These are phyloP conservation scores for Penicillium glabrum DNA, from an alignment of 2,329 filamentous ascomycete species.

Conservation along the genomic window DNA sequence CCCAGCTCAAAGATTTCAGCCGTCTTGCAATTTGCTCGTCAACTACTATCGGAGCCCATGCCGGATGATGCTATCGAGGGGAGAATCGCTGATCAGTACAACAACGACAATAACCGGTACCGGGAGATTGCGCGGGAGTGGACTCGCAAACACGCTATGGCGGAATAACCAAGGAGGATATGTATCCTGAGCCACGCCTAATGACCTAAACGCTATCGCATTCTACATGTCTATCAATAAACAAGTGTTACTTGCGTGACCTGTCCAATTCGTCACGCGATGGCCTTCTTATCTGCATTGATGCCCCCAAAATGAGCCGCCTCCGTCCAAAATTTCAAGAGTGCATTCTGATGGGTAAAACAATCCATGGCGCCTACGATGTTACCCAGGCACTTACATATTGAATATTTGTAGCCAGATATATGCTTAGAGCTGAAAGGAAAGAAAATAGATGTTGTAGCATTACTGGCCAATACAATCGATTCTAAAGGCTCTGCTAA, in stretches of 20 bases:
- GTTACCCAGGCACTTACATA: not conserved
- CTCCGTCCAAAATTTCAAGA: no score
- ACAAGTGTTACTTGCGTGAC: not conserved
- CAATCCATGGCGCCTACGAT: not conserved
- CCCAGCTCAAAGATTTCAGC: slow-evolving; percentile 73
- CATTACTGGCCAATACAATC: not conserved
- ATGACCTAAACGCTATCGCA: slow-evolving; percentile 12
- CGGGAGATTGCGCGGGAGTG: slow-evolving; percentile 74
- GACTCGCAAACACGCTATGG: slow-evolving; percentile 68
- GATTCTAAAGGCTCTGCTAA: not conserved
- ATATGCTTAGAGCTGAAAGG: not conserved
- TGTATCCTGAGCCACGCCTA: not conserved
- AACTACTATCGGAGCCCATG: slow-evolving; percentile 76
- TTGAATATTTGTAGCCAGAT: not conserved
- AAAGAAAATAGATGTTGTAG: not conserved
- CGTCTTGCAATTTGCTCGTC: slow-evolving; percentile 74
- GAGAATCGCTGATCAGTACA: slow-evolving; percentile 81
- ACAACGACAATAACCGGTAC: slow-evolving; percentile 65
- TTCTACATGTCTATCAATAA: not conserved
- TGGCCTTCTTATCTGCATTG: no score
- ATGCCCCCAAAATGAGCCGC: no score
- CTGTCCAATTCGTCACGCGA: not conserved
- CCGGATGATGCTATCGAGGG: slow-evolving; percentile 87
- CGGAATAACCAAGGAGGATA: slow-evolving; percentile 25
- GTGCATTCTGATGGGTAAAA: not conserved